Conservation (phyloP, 306 rosid genomes). For the Ormosia semicastrata region DNA sequence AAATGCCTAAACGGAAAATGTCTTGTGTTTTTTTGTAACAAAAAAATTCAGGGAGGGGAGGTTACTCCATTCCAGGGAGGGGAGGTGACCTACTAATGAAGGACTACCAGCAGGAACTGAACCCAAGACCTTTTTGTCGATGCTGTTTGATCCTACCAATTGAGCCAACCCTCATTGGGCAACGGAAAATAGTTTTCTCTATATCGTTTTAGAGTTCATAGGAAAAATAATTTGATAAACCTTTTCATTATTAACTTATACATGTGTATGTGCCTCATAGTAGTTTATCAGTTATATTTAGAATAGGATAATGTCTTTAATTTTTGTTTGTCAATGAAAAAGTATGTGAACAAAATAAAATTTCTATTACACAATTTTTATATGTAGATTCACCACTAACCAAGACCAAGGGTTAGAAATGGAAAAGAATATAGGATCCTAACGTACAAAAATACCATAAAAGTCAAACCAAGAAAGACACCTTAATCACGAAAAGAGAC, state of each 20-base stretch:
- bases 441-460: neutral
- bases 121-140: neutral
- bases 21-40: neutral
- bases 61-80: neutral
- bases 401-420: neutral
- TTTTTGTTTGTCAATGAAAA: neutral
- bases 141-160: neutral
- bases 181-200: neutral
- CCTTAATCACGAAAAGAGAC: constrained; percentile 7
- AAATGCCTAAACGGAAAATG: neutral
- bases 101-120: neutral
- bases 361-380: neutral
- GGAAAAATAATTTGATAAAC: neutral
- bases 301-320: neutral
- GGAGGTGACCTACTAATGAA: neutral
- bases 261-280: neutral
- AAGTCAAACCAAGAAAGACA: neutral
- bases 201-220: neutral
- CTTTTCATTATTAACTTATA: neutral
- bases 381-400: neutral
- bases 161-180: neutral
- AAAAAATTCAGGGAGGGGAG: neutral
- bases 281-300: neutral
- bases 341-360: neutral
- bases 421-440: neutral